phyloP scores from a whole-genome alignment of 2,329 filamentous ascomycete genomes.

The Neonectria faginata region DNA sequence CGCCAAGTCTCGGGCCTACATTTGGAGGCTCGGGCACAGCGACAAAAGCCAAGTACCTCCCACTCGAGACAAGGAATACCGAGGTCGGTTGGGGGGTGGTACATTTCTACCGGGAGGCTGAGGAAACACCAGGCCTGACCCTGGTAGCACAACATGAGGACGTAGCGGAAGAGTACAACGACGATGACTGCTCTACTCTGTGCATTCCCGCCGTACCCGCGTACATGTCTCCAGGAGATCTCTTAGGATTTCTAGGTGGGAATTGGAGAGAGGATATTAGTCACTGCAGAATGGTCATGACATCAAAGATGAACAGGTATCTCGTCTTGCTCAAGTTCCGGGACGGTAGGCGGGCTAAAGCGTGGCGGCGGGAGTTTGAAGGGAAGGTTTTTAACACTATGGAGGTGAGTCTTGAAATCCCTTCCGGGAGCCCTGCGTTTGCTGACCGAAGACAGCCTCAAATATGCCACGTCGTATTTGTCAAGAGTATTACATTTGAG shows the following conservation, averaged over 20 bases:
- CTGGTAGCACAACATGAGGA: conserved; percentile 44
- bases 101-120: conserved; percentile 88
- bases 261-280: conserved; percentile 87
- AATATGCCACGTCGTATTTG: conserved; percentile 93
- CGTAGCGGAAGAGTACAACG: conserved; percentile 41
- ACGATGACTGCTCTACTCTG: conserved; percentile 84
- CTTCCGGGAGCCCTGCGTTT: neutral
- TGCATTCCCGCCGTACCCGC: conserved; percentile 96
- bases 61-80: conserved; percentile 76
- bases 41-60: conserved; percentile 84
- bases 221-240: conserved; percentile 91
- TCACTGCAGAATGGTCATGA: conserved; percentile 95
- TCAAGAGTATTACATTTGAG: conserved; percentile 90
- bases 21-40: conserved; percentile 74
- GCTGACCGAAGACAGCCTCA: conserved; percentile 71
- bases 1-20: conserved; percentile 65
- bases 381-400: conserved; percentile 93
- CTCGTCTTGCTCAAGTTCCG: conserved; percentile 97
- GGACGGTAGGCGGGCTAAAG: conserved; percentile 76
- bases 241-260: conserved; percentile 91
- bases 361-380: conserved; percentile 89
- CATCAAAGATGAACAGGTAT: conserved; percentile 88
- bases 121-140: conserved; percentile 73
- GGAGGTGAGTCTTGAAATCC: conserved; percentile 68
- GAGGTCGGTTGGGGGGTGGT: conserved; percentile 93